Conservation (phyloP, 345 rosid genomes). For the Brassica nigra region DNA sequence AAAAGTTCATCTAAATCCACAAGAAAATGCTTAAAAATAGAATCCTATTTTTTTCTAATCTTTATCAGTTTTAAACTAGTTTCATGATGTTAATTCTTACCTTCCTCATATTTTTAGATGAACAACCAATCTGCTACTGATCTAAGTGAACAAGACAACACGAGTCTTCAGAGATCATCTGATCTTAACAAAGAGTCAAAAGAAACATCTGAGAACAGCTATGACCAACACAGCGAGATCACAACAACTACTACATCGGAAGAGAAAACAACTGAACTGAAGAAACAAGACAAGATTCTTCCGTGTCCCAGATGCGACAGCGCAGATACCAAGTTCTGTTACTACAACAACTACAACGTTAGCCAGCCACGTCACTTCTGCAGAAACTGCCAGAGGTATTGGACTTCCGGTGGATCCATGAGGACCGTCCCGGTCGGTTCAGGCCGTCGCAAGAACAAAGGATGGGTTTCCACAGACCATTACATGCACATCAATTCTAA, state of each 20-base stretch:
- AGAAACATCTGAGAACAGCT: slow-evolving; percentile 44
- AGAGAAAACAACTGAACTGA: slow-evolving; percentile 42
- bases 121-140: slow-evolving; percentile 7
- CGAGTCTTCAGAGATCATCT: slow-evolving; percentile 26
- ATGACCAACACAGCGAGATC: slow-evolving; percentile 49
- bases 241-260: slow-evolving; percentile 43
- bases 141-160: slow-evolving; percentile 3
- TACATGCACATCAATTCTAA: slow-evolving; percentile 19
- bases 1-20: not conserved
- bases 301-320: slow-evolving; percentile 89
- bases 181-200: slow-evolving; percentile 37
- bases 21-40: not conserved
- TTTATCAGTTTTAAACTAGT: slow-evolving; percentile 3
- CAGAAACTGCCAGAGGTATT: slow-evolving; percentile 80
- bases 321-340: slow-evolving; percentile 75
- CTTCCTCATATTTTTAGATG: slow-evolving; percentile 20
- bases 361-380: slow-evolving; percentile 91
- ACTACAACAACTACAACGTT: slow-evolving; percentile 79
- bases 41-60: not conserved
- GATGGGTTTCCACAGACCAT: slow-evolving; percentile 42
- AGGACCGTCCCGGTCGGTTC: slow-evolving; percentile 82
- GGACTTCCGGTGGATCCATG: slow-evolving; percentile 93
- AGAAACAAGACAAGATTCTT: slow-evolving; percentile 69
- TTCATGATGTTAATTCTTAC: slow-evolving; percentile 19
- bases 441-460: slow-evolving; percentile 82